A percentile compares a stretch with the other conserved stretches of the same genome.
phyloP scores from a whole-genome alignment of 2,329 filamentous ascomycete species.

The Clarireedia sp. region DNA sequence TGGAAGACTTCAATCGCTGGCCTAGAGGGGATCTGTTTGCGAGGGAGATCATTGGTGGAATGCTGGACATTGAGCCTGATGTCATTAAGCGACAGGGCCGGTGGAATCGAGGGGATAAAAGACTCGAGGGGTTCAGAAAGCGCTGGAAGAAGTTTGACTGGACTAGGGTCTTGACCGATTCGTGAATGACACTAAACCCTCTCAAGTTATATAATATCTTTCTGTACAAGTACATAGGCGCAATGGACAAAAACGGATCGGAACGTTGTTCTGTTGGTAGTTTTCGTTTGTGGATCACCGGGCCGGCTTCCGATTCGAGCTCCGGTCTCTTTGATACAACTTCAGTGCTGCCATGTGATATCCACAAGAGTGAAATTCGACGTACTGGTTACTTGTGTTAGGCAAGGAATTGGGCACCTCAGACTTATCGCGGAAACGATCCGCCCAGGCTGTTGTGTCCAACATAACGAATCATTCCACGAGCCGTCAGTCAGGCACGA shows the following conservation, averaged over 20 bases:
- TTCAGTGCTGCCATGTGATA: not conserved
- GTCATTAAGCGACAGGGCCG: slow-evolving; percentile 83
- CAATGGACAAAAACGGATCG: not conserved
- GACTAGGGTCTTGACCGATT: slow-evolving; percentile 47
- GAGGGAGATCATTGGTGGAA: slow-evolving; percentile 83
- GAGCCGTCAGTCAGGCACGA: not conserved
- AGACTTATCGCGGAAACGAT: not conserved
- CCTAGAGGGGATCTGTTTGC: slow-evolving; percentile 89
- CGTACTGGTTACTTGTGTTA: not conserved
- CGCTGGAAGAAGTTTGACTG: slow-evolving; percentile 71
- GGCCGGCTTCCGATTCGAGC: not conserved
- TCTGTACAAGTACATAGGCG: not conserved
- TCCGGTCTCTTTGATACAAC: not conserved
- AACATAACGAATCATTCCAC: not conserved
- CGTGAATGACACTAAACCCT: slow-evolving; percentile 4
- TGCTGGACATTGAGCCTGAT: slow-evolving; percentile 75
- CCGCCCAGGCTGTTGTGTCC: not conserved
- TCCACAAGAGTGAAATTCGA: not conserved
- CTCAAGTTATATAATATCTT: not conserved
- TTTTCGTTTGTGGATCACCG: not conserved
- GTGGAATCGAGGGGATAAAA: slow-evolving; percentile 57
- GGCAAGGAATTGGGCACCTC: not conserved
- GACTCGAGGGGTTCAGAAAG: slow-evolving; percentile 72
- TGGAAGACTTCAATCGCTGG: slow-evolving; percentile 81
- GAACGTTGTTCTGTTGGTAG: not conserved